Conservation (phyloP, 441 rosid genomes). For the Erysimum pusillum region DNA sequence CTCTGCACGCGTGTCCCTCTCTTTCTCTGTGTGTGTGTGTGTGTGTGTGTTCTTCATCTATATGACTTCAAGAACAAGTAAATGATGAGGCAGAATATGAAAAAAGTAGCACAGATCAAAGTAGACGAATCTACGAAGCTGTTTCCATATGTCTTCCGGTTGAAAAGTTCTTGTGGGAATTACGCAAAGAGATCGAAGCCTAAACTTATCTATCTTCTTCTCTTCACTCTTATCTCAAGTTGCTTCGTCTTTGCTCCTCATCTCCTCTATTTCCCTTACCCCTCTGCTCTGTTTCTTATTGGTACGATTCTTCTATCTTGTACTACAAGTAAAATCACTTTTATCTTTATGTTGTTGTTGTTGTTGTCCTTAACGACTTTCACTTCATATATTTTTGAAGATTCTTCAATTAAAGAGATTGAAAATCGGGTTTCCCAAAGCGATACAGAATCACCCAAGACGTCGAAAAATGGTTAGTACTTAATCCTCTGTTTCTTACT, state of each 20-base stretch:
- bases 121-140: slow-evolving; percentile 23
- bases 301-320: slow-evolving; percentile 48
- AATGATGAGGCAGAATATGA: slow-evolving; percentile 32
- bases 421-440: slow-evolving; percentile 23
- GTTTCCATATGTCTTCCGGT: slow-evolving; percentile 21
- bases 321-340: slow-evolving; percentile 15
- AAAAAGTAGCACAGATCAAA: slow-evolving; percentile 38
- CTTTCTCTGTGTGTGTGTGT: background rate
- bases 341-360: background rate
- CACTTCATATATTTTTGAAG: slow-evolving; percentile 16
- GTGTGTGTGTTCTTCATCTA: slow-evolving; percentile 9
- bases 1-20: slow-evolving; percentile 4
- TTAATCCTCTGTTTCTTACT: slow-evolving; percentile 11
- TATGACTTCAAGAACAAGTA: slow-evolving; percentile 30
- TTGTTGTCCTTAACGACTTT: slow-evolving; percentile 6
- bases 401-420: slow-evolving; percentile 40
- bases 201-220: slow-evolving; percentile 65
- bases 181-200: slow-evolving; percentile 63
- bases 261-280: slow-evolving; percentile 55
- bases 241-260: slow-evolving; percentile 66
- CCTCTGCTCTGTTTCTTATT: slow-evolving; percentile 49
- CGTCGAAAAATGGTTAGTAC: slow-evolving; percentile 37
- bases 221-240: slow-evolving; percentile 72
- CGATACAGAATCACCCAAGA: slow-evolving; percentile 24
- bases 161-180: slow-evolving; percentile 20